A percentile compares a stretch with the other conserved stretches of the same genome.
Conservation (phyloP, 208 protist genomes). For the Trypanosoma melophagium region DNA sequence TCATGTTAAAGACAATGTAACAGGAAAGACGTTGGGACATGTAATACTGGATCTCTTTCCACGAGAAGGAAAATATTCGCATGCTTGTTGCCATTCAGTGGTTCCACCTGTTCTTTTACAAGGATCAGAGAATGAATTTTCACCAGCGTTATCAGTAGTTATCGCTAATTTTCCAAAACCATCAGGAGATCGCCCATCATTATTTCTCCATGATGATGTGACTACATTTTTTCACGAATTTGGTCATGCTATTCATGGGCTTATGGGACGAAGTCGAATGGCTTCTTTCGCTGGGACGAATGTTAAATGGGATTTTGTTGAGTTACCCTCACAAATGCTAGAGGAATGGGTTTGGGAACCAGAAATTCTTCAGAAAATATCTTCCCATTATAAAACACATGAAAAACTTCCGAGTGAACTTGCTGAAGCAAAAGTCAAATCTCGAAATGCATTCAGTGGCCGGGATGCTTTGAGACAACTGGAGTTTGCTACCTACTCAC, state of each 20-base stretch:
- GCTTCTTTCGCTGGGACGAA: conserved; percentile 66
- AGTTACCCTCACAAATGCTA: conserved; percentile 89
- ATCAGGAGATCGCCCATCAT: conserved; percentile 60
- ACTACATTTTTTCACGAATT: conserved; percentile 92
- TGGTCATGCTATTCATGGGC: conserved; percentile 82
- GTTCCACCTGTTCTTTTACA: conserved; percentile 62
- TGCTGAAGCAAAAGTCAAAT: conserved; percentile 77
- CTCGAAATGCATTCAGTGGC: conserved; percentile 75
- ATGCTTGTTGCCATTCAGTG: conserved; percentile 81
- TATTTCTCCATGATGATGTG: conserved; percentile 83
- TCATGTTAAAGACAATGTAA: conserved; percentile 64
- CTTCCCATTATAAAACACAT: conserved; percentile 81
- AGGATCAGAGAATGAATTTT: conserved; percentile 56
- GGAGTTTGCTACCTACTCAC: conserved; percentile 78
- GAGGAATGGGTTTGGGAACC: conserved; percentile 91
- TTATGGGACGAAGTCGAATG: conserved; percentile 81
- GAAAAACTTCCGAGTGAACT: conserved; percentile 59
- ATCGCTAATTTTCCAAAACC: conserved; percentile 79
- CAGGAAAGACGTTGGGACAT: conserved; percentile 57
- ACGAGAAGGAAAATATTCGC: conserved; percentile 81
- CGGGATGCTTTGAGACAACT: conserved; percentile 72
- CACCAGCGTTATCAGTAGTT: conserved; percentile 73
- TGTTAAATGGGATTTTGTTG: conserved; percentile 89
- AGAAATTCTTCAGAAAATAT: conserved; percentile 76
- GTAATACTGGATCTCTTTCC: conserved; percentile 87